Evolutionary conservation across 1,284 basidiomycete species (phyloP).

Genomic region (Heterobasidion annosum): DNA sequence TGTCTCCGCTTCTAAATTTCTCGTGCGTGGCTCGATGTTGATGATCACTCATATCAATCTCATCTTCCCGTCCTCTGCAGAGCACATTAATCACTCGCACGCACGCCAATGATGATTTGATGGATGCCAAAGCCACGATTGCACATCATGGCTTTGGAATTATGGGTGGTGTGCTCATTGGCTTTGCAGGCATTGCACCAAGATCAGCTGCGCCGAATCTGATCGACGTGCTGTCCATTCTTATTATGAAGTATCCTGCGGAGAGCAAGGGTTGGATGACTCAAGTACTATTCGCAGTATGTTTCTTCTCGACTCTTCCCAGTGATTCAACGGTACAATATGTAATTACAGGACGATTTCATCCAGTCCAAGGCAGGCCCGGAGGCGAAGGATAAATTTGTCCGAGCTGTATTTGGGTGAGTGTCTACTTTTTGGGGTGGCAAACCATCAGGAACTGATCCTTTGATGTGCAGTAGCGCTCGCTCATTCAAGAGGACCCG

Average conservation of each 20-base stretch:
- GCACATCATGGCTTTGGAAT: slow-evolving; percentile 63
- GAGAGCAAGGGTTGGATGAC: slow-evolving; percentile 63
- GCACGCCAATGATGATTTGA: slow-evolving; percentile 42
- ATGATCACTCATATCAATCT: neutral
- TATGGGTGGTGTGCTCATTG: slow-evolving; percentile 63
- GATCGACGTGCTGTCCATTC: slow-evolving; percentile 65
- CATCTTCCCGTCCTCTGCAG: slow-evolving; percentile 21
- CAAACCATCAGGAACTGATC: neutral
- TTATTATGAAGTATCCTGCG: slow-evolving; percentile 46
- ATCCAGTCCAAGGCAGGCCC: slow-evolving; percentile 49
- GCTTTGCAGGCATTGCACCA: slow-evolving; percentile 76
- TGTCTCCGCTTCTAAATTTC: slow-evolving; percentile 72
- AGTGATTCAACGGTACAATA: slow-evolving; percentile 32
- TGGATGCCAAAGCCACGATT: slow-evolving; percentile 37
- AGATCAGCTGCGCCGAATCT: slow-evolving; percentile 78
- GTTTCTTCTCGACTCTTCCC: slow-evolving; percentile 15
- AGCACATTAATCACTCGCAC: slow-evolving; percentile 55
- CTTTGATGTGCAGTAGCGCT: slow-evolving; percentile 28
- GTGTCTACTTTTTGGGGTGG: neutral
- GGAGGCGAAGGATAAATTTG: slow-evolving; percentile 71
- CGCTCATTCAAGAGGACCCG: slow-evolving; percentile 55
- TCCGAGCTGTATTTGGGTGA: slow-evolving; percentile 60
- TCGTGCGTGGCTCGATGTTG: slow-evolving; percentile 40
- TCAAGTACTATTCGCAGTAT: slow-evolving; percentile 60
- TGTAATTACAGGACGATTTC: slow-evolving; percentile 45